Base-by-base conservation (phyloP, 176 grass and related monocot genomes). In the Avena atlantica region DNA sequence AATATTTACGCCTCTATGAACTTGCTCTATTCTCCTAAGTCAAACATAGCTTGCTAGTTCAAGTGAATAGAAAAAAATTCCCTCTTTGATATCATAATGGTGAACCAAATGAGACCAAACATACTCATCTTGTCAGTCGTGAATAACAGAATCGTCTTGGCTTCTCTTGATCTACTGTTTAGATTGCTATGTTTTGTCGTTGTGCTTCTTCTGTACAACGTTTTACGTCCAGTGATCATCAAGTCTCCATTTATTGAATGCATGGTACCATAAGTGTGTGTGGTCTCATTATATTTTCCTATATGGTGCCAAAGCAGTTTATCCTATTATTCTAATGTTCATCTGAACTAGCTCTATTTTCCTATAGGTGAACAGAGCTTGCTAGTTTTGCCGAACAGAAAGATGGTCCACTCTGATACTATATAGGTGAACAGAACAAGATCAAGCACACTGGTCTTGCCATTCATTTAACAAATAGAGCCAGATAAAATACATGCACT, bases 401-500 rank as follows among this genome's bases (percentile, higher is more conserved):
- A 47, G 19, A 73, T 73, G 4, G 19, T 73, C 40, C 11, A 23
- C 20, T 23, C 40, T 48, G 40, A 13, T 48, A 73, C 1, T 11
- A 73, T 48, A 0, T 47, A 47, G 20, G 42, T 11, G 20, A 47
- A 73, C 20, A 47, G 70, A 47, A 73, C 42, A 4, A 21, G 20
- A 47, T 12, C 42, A 73, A 31, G 20, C 70, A 73, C 70, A 73
- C 42, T 3, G 9, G 21, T 73, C 19, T 48, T 73, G 44, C 0
- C 42, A 73, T 73, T 47, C 61, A 24, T 27, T 64, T 24, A 64
- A 64, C 10, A 48, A 73, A 73, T 47, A 73, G 70, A 73, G 20
- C 4, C 4, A 44, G 11, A 73, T 6, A 73, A 47, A 47, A 73
- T 5, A 48, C 9, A 23, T 23, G 42, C 20, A 48, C 42, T 73